Evolutionary conservation across 2,329 filamentous ascomycete genomes (phyloP), one percentile per base, ranked within the genome.

Genomic region (Exophiala sp.): DNA sequence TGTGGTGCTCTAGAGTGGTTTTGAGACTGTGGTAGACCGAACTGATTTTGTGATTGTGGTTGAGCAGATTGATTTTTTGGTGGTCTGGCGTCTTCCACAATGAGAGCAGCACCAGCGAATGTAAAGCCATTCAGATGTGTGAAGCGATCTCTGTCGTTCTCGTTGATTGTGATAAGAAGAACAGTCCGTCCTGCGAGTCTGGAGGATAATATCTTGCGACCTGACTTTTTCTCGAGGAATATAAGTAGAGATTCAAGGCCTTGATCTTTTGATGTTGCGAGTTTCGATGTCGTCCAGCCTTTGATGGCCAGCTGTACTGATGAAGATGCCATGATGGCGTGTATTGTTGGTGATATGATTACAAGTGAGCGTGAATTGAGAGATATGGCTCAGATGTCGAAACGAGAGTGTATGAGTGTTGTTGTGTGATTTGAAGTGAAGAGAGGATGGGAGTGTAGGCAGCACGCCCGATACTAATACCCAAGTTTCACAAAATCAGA

Each of bases 221-320:
- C 78, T 43, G 86, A 80, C 69, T 89, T 89, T 65, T 84, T 82
- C 71, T 90, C 85, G 59, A 91, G 72, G 66, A 89, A 90, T 47
- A 76, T 75, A 49, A 90, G 69, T 29, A 90, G 75, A 55, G 82
- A 80, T 55, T 79, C 78, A 21, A 87, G 66, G 16, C 87, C 87
- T 45, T 86, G 85, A 51, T 87, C 87, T 29, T 78, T 67, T 60
- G 89, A 88, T 24, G 68, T 76, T 9, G 81, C 77, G 6, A 85
- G 86, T 69, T 86, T 89, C 73, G 86, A 90, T 41, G 81, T 71
- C 65, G 80, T 83, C 65, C 89, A 77, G 21, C 87, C 87, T 59
- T 75, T 74, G 18, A 91, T 66, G 49, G 66, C 69, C 47, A 78
- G 63, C 32, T 71, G 65, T 11, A 29, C 24, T 29, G 24, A 29